phyloP scores from a whole-genome alignment of 306 rosid genomes.

The Medicago lupulina region DNA sequence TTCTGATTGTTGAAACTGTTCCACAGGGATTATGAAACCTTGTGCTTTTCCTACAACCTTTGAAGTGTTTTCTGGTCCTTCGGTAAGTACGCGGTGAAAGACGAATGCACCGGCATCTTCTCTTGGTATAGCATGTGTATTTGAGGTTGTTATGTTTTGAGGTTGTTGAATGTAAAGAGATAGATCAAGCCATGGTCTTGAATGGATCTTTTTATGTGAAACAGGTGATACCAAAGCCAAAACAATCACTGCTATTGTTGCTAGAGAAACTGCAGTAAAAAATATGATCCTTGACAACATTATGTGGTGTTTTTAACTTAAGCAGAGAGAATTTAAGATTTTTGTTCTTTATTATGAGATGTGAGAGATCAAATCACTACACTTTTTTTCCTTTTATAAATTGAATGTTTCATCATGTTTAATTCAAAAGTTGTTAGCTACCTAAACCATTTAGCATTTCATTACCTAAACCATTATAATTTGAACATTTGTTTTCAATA shows the following conservation, averaged over 20 bases:
- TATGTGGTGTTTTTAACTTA: slow-evolving; percentile 15
- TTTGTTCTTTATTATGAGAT: slow-evolving; percentile 1
- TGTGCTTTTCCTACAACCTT: slow-evolving; percentile 68
- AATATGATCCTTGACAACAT: slow-evolving; percentile 65
- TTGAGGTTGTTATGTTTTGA: slow-evolving; percentile 39
- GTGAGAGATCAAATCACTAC: slow-evolving; percentile 26
- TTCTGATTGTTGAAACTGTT: slow-evolving; percentile 63
- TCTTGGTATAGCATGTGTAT: slow-evolving; percentile 21
- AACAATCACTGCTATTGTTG: slow-evolving; percentile 65
- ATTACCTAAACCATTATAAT: slow-evolving; percentile 45
- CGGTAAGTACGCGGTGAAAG: slow-evolving; percentile 65
- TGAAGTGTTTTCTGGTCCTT: slow-evolving; percentile 78
- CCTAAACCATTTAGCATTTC: slow-evolving; percentile 48
- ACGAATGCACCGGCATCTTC: slow-evolving; percentile 60
- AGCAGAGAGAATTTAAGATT: not conserved
- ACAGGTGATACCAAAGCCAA: slow-evolving; percentile 70
- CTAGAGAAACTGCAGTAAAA: slow-evolving; percentile 61
- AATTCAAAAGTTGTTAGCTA: slow-evolving; percentile 42
- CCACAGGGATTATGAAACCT: slow-evolving; percentile 70
- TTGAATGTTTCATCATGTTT: not conserved
- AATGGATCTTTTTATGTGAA: slow-evolving; percentile 49
- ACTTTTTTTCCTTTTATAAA: slow-evolving; percentile 18
- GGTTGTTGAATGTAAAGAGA: slow-evolving; percentile 84
- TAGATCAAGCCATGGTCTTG: slow-evolving; percentile 64
- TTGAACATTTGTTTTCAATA: slow-evolving; percentile 1